Base-by-base conservation (phyloP, 352 stramenopile genomes). In the Phytophthora sojae region DNA sequence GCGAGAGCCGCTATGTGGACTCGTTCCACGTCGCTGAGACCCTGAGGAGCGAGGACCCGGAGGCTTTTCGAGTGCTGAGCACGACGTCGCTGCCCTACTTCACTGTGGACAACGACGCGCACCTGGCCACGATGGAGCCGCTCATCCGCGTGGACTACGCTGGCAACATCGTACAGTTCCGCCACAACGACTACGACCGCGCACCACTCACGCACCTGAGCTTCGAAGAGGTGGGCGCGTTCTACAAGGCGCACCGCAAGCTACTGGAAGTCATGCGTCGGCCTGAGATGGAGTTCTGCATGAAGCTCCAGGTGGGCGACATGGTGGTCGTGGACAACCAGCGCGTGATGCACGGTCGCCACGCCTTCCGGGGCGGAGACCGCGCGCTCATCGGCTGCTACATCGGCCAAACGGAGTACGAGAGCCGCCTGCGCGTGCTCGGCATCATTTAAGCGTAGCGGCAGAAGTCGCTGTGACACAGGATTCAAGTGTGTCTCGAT, bases 321-420 rank as follows among this genome's bases (percentile, higher is more conserved):
- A 96, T 96, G 87, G 83, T 96, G 44, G 63, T 97, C 15, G 86
- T 97, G 14, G 89, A 97, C 73, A 97, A 97, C 75, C 88, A 96
- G 47, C 88, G 90, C 29, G 89, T 97, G 44, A 83, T 95, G 77
- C 90, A 97, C 62, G 90, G 85, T 8, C 90, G 90, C 30, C 71
- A 92, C 44, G 88, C 88, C 14, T 97, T 97, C 64, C 65, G 86
- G 7, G 89, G 89, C 35, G 83, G 86, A 39, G 85, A 93, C 9
- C 85, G 90, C 26, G 88, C 88, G 35, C 79, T 97, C 35, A 90
- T 97, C 58, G 90, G 90, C 17, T 96, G 90, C 73, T 97, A 97
- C 83, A 96, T 97, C 59, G 89, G 89, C 26, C 85, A 82, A 52
- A 94, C 76, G 54, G 89, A 96, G 70, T 97, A 94, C 68, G 89